A percentile compares a stretch with the other conserved stretches of the same genome.
Evolutionary conservation across 257 asterid genomes (phyloP).

Genomic region (Haberlea rhodopensis): DNA sequence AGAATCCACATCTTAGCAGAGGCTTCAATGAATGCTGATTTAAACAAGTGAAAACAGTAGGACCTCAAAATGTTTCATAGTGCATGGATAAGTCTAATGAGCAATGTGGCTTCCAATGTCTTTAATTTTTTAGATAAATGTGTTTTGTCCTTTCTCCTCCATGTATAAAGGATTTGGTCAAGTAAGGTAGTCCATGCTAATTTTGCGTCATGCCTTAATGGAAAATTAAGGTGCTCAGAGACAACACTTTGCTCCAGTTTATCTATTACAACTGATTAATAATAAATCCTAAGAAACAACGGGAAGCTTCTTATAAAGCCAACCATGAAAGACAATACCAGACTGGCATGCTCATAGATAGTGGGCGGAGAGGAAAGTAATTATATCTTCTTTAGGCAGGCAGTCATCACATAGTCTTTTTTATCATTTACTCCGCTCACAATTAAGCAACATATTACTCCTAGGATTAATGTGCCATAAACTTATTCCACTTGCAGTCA

Average conservation of each 20-base stretch:
- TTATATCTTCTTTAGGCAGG: constrained; percentile 13
- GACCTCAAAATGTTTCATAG: too few species aligned
- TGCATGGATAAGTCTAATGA: too few species aligned
- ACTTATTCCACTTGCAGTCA: not conserved
- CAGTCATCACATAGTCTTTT: not conserved
- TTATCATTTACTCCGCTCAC: constrained; percentile 4
- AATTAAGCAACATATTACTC: constrained; percentile 15
- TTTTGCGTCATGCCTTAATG: too few species aligned
- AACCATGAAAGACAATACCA: not conserved
- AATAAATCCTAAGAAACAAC: constrained; percentile 7
- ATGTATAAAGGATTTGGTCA: too few species aligned
- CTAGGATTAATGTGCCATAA: not conserved
- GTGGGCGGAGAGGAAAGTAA: constrained; percentile 1
- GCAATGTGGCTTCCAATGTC: too few species aligned
- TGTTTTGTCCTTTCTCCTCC: too few species aligned
- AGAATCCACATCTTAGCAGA: too few species aligned
- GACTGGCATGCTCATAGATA: constrained; percentile 3
- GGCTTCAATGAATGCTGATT: too few species aligned
- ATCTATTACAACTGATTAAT: constrained; percentile 11
- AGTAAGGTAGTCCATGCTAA: too few species aligned
- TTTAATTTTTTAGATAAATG: too few species aligned
- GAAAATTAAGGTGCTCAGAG: not conserved
- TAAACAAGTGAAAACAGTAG: too few species aligned
- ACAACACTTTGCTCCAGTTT: not conserved
- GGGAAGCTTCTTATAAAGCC: not conserved